Conservation (phyloP, 306 rosid species). For the Arachis hypogaea region DNA sequence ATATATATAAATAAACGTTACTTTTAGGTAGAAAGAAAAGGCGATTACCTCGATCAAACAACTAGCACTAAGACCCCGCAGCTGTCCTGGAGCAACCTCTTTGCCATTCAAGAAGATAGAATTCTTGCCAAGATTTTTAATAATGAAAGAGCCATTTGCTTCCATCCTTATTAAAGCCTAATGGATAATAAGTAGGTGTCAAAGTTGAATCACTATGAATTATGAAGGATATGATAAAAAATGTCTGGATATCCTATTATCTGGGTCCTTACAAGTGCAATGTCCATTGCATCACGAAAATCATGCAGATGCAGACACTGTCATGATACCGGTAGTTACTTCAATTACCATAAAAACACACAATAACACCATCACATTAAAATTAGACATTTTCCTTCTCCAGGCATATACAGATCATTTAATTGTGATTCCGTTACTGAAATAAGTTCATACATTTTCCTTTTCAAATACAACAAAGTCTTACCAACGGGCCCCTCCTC, state of each 20-base stretch:
- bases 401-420: slow-evolving; percentile 23
- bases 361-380: slow-evolving; percentile 18
- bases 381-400: slow-evolving; percentile 23
- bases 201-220: background rate
- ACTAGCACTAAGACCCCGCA: slow-evolving; percentile 50
- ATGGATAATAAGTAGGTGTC: slow-evolving; percentile 6
- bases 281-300: slow-evolving; percentile 29
- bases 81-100: slow-evolving; percentile 63
- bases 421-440: background rate
- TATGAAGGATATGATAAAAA: slow-evolving; percentile 4
- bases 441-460: slow-evolving; percentile 22
- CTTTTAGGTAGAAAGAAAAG: slow-evolving; percentile 32
- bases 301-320: background rate
- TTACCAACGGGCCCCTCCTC: background rate
- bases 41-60: slow-evolving; percentile 73
- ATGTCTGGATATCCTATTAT: slow-evolving; percentile 23
- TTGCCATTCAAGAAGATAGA: slow-evolving; percentile 78
- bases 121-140: slow-evolving; percentile 71
- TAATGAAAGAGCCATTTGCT: slow-evolving; percentile 65
- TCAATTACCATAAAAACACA: slow-evolving; percentile 15
- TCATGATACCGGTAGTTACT: slow-evolving; percentile 14
- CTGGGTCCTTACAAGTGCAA: slow-evolving; percentile 9
- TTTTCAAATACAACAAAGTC: slow-evolving; percentile 12
- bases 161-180: slow-evolving; percentile 87
- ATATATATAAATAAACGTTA: background rate